Percentiles rank a stretch among this genome's conserved stretches.
These are phyloP conservation scores for Mycena rosella DNA, from an alignment of 768 basidiomycete genomes.

Conservation along the genomic window DNA sequence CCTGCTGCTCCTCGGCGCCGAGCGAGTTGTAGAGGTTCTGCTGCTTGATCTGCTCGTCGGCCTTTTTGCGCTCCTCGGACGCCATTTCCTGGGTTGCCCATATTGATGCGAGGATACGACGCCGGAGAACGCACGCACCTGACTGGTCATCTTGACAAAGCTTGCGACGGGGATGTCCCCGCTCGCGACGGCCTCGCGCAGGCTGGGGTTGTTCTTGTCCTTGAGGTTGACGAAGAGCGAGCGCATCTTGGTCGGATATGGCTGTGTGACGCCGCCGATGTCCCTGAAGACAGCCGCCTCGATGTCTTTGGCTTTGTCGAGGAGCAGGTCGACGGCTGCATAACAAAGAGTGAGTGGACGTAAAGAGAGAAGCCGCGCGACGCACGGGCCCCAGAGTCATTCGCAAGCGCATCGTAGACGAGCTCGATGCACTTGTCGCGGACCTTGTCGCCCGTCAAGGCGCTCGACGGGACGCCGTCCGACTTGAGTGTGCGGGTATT, in stretches of 20 bases:
- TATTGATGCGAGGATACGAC: background rate
- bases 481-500: constrained; percentile 69
- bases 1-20: constrained; percentile 89
- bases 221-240: constrained; percentile 94
- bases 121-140: constrained; percentile 60
- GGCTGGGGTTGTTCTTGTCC: constrained; percentile 91
- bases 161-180: constrained; percentile 80
- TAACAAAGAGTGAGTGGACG: no score
- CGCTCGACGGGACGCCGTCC: constrained; percentile 76
- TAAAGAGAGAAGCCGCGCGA: constrained; percentile 39
- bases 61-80: constrained; percentile 89
- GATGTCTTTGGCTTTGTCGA: constrained; percentile 73
- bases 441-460: constrained; percentile 74
- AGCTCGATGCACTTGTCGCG: constrained; percentile 91
- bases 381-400: constrained; percentile 90
- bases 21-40: constrained; percentile 93
- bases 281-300: constrained; percentile 74
- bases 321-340: constrained; percentile 77
- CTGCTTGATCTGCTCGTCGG: constrained; percentile 83
- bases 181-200: constrained; percentile 87
- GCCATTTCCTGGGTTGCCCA: constrained; percentile 99
- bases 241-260: constrained; percentile 86
- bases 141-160: constrained; percentile 85
- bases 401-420: constrained; percentile 91
- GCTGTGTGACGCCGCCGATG: constrained; percentile 56